Conservation (phyloP, 2,329 filamentous ascomycete species). For the Pseudonectria buxi region DNA sequence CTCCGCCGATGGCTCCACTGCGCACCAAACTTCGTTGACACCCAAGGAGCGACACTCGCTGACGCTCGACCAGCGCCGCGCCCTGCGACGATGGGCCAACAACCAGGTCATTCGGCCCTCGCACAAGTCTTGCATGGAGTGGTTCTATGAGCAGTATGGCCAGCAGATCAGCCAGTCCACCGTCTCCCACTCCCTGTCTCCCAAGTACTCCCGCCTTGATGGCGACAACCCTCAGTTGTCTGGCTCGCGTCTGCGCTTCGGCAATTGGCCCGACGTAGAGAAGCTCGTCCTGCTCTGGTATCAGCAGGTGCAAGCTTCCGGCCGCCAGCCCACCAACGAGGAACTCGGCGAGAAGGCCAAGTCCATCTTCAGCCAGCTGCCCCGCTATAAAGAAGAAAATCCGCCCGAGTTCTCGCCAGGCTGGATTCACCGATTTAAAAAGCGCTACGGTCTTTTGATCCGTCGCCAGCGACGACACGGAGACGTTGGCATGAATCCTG, state of each 20-base stretch:
- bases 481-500: conserved; percentile 39
- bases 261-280: conserved; percentile 59
- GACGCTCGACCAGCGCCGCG: conserved; percentile 55
- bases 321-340: conserved; percentile 55
- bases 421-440: conserved; percentile 60
- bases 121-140: conserved; percentile 57
- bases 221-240: conserved; percentile 53
- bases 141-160: conserved; percentile 52
- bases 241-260: conserved; percentile 55
- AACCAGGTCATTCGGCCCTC: conserved; percentile 49
- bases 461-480: conserved; percentile 49
- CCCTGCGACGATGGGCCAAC: conserved; percentile 54
- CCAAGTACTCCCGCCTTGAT: conserved; percentile 56
- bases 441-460: conserved; percentile 53
- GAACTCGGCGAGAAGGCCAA: conserved; percentile 58
- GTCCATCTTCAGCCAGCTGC: conserved; percentile 49
- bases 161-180: conserved; percentile 57
- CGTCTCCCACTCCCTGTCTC: conserved; percentile 55
- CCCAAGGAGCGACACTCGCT: conserved; percentile 50
- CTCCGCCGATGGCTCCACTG: conserved; percentile 11
- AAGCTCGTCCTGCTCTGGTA: conserved; percentile 52
- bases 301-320: conserved; percentile 43
- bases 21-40: conserved; percentile 4
- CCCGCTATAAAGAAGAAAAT: conserved; percentile 54
- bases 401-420: conserved; percentile 56